phyloP scores from a whole-genome alignment of 306 rosid species.

The Cucumis cinereus region DNA sequence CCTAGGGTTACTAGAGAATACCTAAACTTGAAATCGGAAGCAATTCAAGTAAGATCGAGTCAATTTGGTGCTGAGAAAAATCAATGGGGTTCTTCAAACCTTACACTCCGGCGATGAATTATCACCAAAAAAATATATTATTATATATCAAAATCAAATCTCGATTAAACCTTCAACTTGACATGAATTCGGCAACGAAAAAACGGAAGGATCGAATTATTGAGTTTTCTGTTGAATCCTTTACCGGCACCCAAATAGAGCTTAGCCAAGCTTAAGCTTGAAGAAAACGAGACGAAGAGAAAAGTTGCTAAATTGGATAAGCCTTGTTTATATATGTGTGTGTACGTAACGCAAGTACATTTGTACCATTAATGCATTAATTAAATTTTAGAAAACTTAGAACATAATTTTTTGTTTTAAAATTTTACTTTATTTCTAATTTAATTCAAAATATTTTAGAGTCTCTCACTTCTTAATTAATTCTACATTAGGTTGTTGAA shows the following conservation, averaged over 20 bases:
- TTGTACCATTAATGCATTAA: background rate
- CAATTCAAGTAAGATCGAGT: background rate
- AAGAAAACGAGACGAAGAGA: background rate
- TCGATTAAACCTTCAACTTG: background rate
- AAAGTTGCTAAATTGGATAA: background rate
- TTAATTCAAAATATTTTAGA: background rate
- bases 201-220: background rate
- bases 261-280: background rate
- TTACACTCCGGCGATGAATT: background rate
- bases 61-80: background rate
- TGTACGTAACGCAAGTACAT: background rate
- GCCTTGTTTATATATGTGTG: background rate
- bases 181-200: background rate
- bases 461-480: background rate
- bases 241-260: background rate
- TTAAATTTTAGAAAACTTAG: background rate
- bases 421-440: background rate
- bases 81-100: background rate
- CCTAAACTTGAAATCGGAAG: constrained; percentile 4
- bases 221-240: background rate
- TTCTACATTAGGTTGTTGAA: no score
- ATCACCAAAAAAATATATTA: background rate
- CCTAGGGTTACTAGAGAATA: background rate
- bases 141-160: background rate
- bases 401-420: background rate